These are phyloP conservation scores for Trichoderma afroharzianum DNA, from an alignment of 2,329 filamentous ascomycete genomes.

Conservation along the genomic window DNA sequence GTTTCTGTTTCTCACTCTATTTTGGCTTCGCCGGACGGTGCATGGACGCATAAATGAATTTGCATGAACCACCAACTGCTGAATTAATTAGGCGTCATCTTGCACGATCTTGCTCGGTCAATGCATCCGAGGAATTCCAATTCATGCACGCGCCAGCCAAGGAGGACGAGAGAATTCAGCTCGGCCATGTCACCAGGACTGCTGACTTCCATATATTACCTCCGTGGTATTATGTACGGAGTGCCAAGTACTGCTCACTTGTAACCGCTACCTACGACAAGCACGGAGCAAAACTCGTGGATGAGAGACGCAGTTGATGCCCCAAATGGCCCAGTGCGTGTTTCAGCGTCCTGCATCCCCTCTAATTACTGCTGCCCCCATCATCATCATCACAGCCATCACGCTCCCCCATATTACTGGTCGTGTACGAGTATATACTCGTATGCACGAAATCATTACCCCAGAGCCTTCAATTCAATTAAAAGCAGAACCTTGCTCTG, in stretches of 20 bases:
- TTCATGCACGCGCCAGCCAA: neutral
- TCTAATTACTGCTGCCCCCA: neutral
- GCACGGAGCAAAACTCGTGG: neutral
- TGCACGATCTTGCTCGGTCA: neutral
- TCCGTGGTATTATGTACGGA: neutral
- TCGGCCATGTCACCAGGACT: neutral
- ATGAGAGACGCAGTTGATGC: neutral
- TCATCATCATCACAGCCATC: neutral
- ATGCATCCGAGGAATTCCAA: neutral
- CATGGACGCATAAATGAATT: neutral
- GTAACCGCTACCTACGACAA: neutral
- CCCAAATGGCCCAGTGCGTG: conserved; percentile 5
- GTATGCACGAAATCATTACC: neutral
- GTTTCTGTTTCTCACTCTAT: neutral
- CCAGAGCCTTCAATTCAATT: neutral
- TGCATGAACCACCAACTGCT: neutral
- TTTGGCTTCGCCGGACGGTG: neutral
- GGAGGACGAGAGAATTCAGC: neutral
- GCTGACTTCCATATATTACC: neutral
- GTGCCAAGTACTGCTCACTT: neutral
- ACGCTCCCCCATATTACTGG: neutral
- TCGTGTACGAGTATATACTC: neutral
- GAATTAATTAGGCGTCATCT: neutral
- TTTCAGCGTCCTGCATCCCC: conserved; percentile 10
- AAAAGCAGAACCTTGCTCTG: neutral